Percentiles rank a stretch among this genome's conserved stretches.
Conservation (phyloP, 2,329 filamentous ascomycete species). For the Cercospora sp. region DNA sequence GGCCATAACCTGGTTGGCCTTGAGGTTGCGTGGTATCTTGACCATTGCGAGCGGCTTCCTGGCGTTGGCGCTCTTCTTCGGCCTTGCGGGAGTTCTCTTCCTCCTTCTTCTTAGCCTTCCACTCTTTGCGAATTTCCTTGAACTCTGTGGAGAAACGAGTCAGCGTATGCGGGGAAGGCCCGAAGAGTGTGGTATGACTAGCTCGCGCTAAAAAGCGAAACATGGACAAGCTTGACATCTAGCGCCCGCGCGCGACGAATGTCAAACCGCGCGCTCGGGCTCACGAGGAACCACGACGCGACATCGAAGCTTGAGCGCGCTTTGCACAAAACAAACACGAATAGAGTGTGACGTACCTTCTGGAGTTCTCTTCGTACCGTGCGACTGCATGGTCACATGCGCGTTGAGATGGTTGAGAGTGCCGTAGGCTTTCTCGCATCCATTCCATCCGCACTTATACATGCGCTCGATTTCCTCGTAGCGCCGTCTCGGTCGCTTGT, state of each 20-base stretch:
- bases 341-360: conserved; percentile 72
- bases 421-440: conserved; percentile 97
- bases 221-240: conserved; percentile 32
- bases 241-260: conserved; percentile 36
- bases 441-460: conserved; percentile 99
- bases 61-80: conserved; percentile 79
- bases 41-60: conserved; percentile 59
- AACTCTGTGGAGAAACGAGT: conserved; percentile 67
- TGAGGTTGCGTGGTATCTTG: conserved; percentile 54
- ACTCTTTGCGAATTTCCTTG: conserved; percentile 98
- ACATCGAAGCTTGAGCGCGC: background rate
- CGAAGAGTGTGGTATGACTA: conserved; percentile 32
- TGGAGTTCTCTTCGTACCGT: conserved; percentile 89
- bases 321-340: conserved; percentile 9
- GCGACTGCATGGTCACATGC: conserved; percentile 98
- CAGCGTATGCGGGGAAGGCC: conserved; percentile 39
- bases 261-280: conserved; percentile 30
- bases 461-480: conserved; percentile 99
- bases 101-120: conserved; percentile 99
- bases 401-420: conserved; percentile 97
- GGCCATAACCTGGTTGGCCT: conserved; percentile 50
- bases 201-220: conserved; percentile 36
- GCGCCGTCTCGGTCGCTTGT: conserved; percentile 87
- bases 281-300: conserved; percentile 26
- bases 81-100: conserved; percentile 88